Evolutionary conservation across 768 basidiomycete species (phyloP), one percentile per base, ranked within the genome.

Genomic region (Lyophyllum atratum): DNA sequence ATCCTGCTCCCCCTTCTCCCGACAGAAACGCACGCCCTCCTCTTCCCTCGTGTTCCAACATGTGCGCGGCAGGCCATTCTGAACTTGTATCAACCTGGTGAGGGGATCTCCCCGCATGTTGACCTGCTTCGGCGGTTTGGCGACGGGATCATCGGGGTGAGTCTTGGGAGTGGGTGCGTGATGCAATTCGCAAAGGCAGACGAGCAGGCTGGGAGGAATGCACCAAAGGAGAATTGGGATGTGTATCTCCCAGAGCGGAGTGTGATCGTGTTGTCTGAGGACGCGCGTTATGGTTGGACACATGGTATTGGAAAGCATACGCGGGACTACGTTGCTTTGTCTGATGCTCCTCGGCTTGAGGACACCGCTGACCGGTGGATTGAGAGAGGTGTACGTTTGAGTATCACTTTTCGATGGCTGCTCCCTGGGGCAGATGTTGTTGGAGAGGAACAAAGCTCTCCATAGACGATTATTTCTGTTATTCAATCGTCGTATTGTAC

Each of bases 91-190:
- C 74, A 75, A 21, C 92, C 94, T 0, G 95, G 95, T 7, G 85
- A 94, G 68, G 95, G 95, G 11, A 98, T 98, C 61, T 76, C 86
- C 0, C 82, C 92, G 0, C 95, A 98, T 63, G 82, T 98, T 42
- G 95, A 98, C 67, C 78, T 98, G 22, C 80, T 92, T 3, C 74
- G 79, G 25, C 84, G 95, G 14, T 98, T 90, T 66, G 93, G 84
- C 7, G 92, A 96, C 67, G 94, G 92, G 1, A 95, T 98, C 51
- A 77, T 98, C 22, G 93, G 93, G 9, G 83, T 96, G 51, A 95
- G 91, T 62, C 76, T 98, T 25, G 82, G 85, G 11, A 87, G 88
- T 25, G 87, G 89, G 12, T 91, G 87, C 49, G 88, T 85, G 14
- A 95, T 96, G 93, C 79, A 79, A 24, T 93, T 95, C 63, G 74